These are phyloP conservation scores for Nothopassalora personata DNA, from an alignment of 2,329 filamentous ascomycete species.

Conservation along the genomic window DNA sequence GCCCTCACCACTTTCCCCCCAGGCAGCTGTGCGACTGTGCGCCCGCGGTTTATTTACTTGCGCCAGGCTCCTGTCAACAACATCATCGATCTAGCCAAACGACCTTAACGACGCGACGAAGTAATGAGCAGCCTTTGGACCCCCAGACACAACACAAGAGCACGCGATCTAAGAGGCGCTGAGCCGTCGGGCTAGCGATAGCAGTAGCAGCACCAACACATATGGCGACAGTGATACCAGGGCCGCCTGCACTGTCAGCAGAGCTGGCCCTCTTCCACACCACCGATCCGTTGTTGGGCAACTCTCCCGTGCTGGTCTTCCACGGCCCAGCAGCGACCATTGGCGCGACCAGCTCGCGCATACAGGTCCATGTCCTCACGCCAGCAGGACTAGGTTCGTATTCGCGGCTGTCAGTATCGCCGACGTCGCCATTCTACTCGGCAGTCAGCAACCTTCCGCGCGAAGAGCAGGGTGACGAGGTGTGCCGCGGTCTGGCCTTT, in stretches of 20 bases:
- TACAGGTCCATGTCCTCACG: slow-evolving; percentile 89
- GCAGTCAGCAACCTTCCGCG: slow-evolving; percentile 86
- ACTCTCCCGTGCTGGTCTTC: slow-evolving; percentile 81
- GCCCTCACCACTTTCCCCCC: neutral
- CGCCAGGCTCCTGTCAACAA: neutral
- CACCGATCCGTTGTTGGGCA: slow-evolving; percentile 74
- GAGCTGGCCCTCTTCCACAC: slow-evolving; percentile 86
- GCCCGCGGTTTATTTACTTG: neutral
- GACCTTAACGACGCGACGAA: slow-evolving; percentile 8
- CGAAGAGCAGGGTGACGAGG: slow-evolving; percentile 91
- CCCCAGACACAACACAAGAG: neutral
- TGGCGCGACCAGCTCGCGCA: slow-evolving; percentile 86
- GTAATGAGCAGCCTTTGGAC: slow-evolving; percentile 4
- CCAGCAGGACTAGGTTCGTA: slow-evolving; percentile 86
- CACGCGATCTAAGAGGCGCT: slow-evolving; percentile 3
- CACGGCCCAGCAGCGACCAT: slow-evolving; percentile 72
- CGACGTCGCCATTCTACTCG: slow-evolving; percentile 83
- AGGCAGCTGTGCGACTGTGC: neutral
- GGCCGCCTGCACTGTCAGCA: slow-evolving; percentile 69
- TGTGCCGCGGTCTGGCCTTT: slow-evolving; percentile 86
- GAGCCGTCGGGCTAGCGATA: neutral
- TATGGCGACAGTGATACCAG: slow-evolving; percentile 80
- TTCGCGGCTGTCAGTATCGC: slow-evolving; percentile 84
- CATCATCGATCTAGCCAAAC: neutral
- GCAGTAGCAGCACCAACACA: neutral